Percentiles rank a stretch among this genome's conserved stretches.
phyloP scores from a whole-genome alignment of 2,329 filamentous ascomycete genomes.

The Cadophora malorum region DNA sequence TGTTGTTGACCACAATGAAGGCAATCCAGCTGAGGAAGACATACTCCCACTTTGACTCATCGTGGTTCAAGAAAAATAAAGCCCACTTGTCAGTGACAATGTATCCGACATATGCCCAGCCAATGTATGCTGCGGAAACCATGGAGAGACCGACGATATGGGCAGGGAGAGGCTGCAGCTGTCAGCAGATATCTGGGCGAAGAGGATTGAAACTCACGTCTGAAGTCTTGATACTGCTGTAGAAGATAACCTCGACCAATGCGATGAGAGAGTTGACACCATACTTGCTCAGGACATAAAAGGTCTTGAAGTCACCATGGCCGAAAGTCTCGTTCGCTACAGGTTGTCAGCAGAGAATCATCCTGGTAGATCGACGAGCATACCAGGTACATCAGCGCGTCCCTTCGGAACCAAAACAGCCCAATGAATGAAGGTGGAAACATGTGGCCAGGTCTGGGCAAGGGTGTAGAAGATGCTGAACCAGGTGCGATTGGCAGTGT shows the following conservation, averaged over 20 bases:
- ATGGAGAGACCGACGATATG: slow-evolving; percentile 38
- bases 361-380: not conserved
- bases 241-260: slow-evolving; percentile 44
- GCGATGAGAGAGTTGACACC: slow-evolving; percentile 42
- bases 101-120: slow-evolving; percentile 44
- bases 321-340: slow-evolving; percentile 36
- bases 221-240: slow-evolving; percentile 44
- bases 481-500: slow-evolving; percentile 37
- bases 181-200: slow-evolving; percentile 23
- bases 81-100: slow-evolving; percentile 39
- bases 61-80: slow-evolving; percentile 44
- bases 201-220: slow-evolving; percentile 37
- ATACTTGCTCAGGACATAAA: slow-evolving; percentile 41
- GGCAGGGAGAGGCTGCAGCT: slow-evolving; percentile 36
- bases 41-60: slow-evolving; percentile 40
- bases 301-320: slow-evolving; percentile 35
- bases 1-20: slow-evolving; percentile 34
- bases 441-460: slow-evolving; percentile 41
- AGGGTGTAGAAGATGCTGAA: slow-evolving; percentile 46
- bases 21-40: slow-evolving; percentile 33
- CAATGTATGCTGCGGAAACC: slow-evolving; percentile 39
- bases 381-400: slow-evolving; percentile 36
- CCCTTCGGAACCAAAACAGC: slow-evolving; percentile 40
- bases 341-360: slow-evolving; percentile 23
- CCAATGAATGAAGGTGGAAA: slow-evolving; percentile 44